Conservation (phyloP, 805 yeast genomes). For the Sugiyamaella mastotermitis region DNA sequence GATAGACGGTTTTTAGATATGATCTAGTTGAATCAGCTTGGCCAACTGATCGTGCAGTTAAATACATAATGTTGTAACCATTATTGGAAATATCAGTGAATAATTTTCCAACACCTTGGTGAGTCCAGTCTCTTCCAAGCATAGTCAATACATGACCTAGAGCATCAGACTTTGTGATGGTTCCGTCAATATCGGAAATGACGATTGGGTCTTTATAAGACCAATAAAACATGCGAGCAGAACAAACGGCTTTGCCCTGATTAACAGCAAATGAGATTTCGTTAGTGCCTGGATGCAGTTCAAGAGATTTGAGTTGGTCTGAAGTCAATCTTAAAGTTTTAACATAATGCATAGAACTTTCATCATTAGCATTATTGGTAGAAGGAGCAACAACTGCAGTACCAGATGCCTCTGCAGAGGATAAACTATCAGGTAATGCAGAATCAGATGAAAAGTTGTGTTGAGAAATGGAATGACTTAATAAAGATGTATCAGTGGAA, state of each 20-base stretch:
- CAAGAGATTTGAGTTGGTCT: conserved; percentile 73
- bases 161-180: conserved; percentile 96
- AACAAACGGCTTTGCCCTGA: conserved; percentile 72
- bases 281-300: conserved; percentile 74
- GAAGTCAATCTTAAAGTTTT: conserved; percentile 87
- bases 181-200: conserved; percentile 95
- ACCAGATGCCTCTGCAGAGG: conserved; percentile 7
- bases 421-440: conserved; percentile 1
- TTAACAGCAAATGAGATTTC: conserved; percentile 73
- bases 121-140: conserved; percentile 98
- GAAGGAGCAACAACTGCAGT: conserved; percentile 13
- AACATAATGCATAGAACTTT: conserved; percentile 42
- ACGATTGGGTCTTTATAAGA: conserved; percentile 79
- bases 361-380: conserved; percentile 18
- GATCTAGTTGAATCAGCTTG: conserved; percentile 89
- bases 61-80: conserved; percentile 88
- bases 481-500: not conserved
- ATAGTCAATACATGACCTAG: conserved; percentile 91
- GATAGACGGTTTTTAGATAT: conserved; percentile 71
- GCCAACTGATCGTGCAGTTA: conserved; percentile 94
- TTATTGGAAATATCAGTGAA: conserved; percentile 81
- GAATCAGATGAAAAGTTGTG: not conserved
- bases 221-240: conserved; percentile 78
- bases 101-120: conserved; percentile 86
- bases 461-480: too few species aligned